Evolutionary conservation across 2,329 filamentous ascomycete genomes (phyloP).

Genomic region (Escovopsis sp.): DNA sequence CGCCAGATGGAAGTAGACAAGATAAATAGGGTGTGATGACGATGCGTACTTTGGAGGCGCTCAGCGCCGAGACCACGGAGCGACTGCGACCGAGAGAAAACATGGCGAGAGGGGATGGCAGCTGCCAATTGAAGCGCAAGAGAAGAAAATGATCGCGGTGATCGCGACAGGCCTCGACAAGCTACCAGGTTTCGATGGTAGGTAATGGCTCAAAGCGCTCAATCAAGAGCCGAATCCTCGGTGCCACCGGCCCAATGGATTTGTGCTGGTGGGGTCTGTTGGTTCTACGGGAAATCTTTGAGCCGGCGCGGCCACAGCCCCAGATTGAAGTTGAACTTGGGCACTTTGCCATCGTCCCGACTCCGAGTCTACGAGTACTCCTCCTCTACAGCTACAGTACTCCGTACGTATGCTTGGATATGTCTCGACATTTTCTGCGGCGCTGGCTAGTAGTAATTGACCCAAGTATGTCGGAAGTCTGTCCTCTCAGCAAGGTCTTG

Average conservation of each 20-base stretch:
- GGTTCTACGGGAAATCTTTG: neutral
- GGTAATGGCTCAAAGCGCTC: conserved; percentile 5
- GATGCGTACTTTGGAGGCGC: conserved; percentile 55
- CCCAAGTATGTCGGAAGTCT: too few relatives aligned
- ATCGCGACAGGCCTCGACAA: conserved; percentile 1
- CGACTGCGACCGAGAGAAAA: conserved; percentile 76
- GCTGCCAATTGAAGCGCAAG: conserved; percentile 8
- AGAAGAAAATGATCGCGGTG: conserved; percentile 8
- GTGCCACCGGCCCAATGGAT: neutral
- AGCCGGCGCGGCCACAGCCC: neutral
- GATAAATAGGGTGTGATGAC: conserved; percentile 5
- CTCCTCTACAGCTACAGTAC: too few relatives aligned
- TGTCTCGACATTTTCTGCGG: too few relatives aligned
- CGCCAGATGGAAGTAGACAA: neutral
- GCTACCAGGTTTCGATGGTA: conserved; percentile 1
- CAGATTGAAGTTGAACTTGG: neutral
- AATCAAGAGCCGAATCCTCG: neutral
- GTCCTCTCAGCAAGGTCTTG: too few relatives aligned
- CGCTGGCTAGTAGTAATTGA: too few relatives aligned
- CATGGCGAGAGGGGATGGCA: conserved; percentile 39
- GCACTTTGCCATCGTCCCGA: too few relatives aligned
- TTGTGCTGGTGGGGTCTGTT: neutral
- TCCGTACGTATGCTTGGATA: too few relatives aligned
- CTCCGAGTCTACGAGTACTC: too few relatives aligned
- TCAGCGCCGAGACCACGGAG: conserved; percentile 66